Conservation (phyloP, 164 flowering plant species). For the Hamamelis virginiana region DNA sequence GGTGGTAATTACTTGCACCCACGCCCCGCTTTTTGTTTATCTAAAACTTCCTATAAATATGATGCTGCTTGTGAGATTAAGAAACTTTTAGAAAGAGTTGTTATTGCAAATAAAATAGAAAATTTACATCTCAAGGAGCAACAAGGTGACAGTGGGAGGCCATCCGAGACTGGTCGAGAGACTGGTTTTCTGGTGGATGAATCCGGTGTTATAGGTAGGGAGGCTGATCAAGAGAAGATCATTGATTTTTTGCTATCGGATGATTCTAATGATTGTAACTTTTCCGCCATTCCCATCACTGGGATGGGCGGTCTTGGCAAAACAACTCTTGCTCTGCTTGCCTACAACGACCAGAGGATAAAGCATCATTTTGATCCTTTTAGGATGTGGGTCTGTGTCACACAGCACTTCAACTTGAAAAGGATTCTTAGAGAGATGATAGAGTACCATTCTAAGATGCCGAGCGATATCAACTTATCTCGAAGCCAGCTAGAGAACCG, state of each 20-base stretch:
- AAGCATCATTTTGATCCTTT: background rate
- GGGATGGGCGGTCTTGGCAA: conserved; percentile 29
- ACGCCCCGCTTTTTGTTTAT: too few relatives aligned
- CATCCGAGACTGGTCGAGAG: background rate
- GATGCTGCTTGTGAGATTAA: conserved; percentile 5
- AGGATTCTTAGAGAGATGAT: conserved; percentile 2
- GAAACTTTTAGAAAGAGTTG: conserved; percentile 1
- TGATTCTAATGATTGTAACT: background rate
- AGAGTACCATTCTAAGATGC: background rate
- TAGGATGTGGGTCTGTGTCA: background rate
- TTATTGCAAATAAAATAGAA: conserved; percentile 7
- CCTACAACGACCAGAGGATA: background rate
- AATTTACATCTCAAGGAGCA: background rate
- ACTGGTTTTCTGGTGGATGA: conserved; percentile 7
- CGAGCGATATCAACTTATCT: background rate
- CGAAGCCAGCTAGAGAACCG: conserved; percentile 4
- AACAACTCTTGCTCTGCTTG: conserved; percentile 23
- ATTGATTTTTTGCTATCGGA: background rate
- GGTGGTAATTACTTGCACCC: background rate
- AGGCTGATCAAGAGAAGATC: conserved; percentile 8
- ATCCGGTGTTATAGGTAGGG: conserved; percentile 19
- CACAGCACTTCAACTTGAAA: background rate
- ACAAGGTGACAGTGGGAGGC: background rate
- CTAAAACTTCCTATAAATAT: background rate
- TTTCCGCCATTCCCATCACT: conserved; percentile 16